phyloP scores from a whole-genome alignment of 139 green algal species.

The Tetradesmus lagerheimii region DNA sequence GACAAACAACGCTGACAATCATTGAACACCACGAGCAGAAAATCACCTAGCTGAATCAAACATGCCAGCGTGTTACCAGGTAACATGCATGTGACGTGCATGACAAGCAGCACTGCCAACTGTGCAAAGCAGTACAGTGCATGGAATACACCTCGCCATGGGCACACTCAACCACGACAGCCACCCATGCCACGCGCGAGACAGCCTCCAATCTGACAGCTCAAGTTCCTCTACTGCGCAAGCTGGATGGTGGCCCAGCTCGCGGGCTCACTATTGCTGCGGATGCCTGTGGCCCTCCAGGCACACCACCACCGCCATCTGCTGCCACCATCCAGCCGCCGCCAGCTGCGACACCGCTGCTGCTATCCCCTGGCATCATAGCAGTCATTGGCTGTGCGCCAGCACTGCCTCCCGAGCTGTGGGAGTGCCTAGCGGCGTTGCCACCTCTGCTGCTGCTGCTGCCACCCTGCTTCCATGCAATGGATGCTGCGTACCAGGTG shows the following conservation, averaged over 20 bases:
- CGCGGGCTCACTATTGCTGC: not conserved
- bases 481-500: slow-evolving; percentile 30
- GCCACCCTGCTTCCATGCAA: slow-evolving; percentile 12
- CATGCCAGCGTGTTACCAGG: too few relatives aligned
- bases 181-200: too few relatives aligned
- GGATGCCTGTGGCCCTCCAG: not conserved
- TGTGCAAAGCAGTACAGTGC: not conserved
- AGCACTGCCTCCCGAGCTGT: not conserved
- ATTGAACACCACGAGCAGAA: too few relatives aligned
- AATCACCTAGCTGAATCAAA: too few relatives aligned
- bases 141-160: too few relatives aligned
- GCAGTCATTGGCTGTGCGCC: not conserved
- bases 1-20: too few relatives aligned
- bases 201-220: too few relatives aligned
- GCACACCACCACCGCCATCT: not conserved
- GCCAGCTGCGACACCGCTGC: not conserved
- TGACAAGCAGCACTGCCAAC: not conserved
- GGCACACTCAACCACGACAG: too few relatives aligned
- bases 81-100: not conserved
- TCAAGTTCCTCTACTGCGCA: not conserved
- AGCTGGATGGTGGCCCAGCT: not conserved
- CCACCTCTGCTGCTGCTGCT: not conserved
- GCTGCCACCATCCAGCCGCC: not conserved
- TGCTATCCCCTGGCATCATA: not conserved
- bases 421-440: not conserved